These are phyloP conservation scores for Sarcodon aspratus DNA, from an alignment of 768 basidiomycete genomes.

Conservation along the genomic window DNA sequence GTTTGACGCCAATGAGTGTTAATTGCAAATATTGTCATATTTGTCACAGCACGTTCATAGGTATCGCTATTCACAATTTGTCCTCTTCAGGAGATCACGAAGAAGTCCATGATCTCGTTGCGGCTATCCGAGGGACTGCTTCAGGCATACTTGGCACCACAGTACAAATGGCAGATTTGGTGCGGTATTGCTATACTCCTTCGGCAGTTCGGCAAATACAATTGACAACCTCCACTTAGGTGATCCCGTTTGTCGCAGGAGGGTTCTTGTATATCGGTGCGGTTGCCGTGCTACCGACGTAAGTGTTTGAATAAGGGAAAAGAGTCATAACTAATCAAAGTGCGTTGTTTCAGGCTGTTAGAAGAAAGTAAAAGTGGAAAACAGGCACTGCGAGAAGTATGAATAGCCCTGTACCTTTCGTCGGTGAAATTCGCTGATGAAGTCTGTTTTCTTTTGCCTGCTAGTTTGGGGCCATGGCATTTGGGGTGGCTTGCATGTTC, in stretches of 20 bases:
- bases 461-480: constrained; percentile 85
- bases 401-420: constrained; percentile 8
- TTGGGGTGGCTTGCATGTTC: constrained; percentile 89
- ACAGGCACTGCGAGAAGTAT: constrained; percentile 86
- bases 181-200: constrained; percentile 19
- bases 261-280: constrained; percentile 92
- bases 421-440: neutral
- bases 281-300: constrained; percentile 87
- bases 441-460: constrained; percentile 1
- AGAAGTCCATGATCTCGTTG: constrained; percentile 50
- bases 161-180: constrained; percentile 67
- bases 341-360: constrained; percentile 42
- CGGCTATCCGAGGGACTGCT: constrained; percentile 67
- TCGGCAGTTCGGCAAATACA: constrained; percentile 7
- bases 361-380: constrained; percentile 80
- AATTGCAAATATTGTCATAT: neutral
- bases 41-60: constrained; percentile 64
- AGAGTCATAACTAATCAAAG: too few species aligned
- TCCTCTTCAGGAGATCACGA: constrained; percentile 36
- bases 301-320: constrained; percentile 21
- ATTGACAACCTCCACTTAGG: constrained; percentile 29
- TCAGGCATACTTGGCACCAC: constrained; percentile 79
- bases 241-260: constrained; percentile 83
- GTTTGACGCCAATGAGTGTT: neutral
- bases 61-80: constrained; percentile 73